Base-by-base conservation (phyloP, 1,139 yeast genomes). In the Magnusiomyces magnusii region DNA sequence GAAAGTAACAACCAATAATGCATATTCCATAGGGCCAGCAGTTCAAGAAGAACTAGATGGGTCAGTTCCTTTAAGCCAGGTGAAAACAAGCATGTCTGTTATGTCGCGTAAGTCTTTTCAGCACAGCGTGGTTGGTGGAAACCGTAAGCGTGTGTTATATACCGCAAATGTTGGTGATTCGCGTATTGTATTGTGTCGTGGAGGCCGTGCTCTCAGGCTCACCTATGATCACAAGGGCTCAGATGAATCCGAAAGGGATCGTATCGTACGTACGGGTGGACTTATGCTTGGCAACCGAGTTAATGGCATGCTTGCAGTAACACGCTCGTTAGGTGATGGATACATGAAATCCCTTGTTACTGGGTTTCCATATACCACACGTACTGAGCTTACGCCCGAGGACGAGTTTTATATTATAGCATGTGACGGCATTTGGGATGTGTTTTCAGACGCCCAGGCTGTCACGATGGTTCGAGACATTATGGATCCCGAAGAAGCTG, bases 141-240 rank as follows among this genome's bases (percentile, higher is more conserved):
- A 39, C 19, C 54, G 58, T 23, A 36, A 58, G 3, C 70, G 97
- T 65, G 83, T 88, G 83, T 77, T 93, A 39, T 91, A 91, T 67
- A 92, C 97, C 0, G 96, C 97, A 15, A 93, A 93, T 68, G 99
- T 90, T 3, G 99, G 99, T 1, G 99, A 93, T 70, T 85, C 95
- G 65, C 79, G 98, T 63, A 82, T 92, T 41, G 88, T 93, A 1
- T 76, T 93, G 56, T 86, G 81, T 67, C 82, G 97, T 57, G 77
- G 77, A 25, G 95, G 93, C 0, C 77, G 77, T 62, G 90, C 97
- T 0, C 80, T 84, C 64, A 78, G 99, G 57, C 77, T 93, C 53
- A 83, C 96, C 0, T 92, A 93, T 71, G 99, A 93, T 70, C 99
- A 93, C 73, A 93, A 93, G 72, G 97, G 97, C 1, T 81, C 89